Evolutionary conservation across 1,139 yeast genomes (phyloP).

Genomic region (Yamadazyma membranifaciens): DNA sequence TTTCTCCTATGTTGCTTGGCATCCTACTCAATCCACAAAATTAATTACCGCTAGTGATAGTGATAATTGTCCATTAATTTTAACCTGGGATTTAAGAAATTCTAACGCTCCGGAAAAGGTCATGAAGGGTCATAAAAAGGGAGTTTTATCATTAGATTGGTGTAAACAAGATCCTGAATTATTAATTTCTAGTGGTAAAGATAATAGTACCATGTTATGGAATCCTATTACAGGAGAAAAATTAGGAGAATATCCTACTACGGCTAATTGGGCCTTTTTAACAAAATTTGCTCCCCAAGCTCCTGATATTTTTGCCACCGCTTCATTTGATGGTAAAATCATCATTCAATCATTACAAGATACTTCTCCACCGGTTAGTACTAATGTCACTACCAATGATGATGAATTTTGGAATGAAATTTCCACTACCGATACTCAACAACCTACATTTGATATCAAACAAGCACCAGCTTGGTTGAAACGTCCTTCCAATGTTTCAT

Average conservation of each 20-base stretch:
- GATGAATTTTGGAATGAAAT: conserved; percentile 84
- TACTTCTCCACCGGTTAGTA: conserved; percentile 54
- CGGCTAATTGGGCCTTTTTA: conserved; percentile 93
- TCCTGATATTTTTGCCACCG: conserved; percentile 91
- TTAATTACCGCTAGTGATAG: conserved; percentile 84
- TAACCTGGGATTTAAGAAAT: conserved; percentile 94
- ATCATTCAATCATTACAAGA: conserved; percentile 86
- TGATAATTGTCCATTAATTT: conserved; percentile 76
- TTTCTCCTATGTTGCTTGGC: conserved; percentile 80
- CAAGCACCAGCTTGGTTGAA: conserved; percentile 93
- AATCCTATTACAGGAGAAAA: conserved; percentile 72
- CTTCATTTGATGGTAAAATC: conserved; percentile 89
- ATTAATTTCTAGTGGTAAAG: conserved; percentile 87
- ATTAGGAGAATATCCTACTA: conserved; percentile 85
- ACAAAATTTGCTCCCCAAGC: conserved; percentile 81
- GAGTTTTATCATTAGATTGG: conserved; percentile 92
- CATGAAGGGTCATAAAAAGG: conserved; percentile 80
- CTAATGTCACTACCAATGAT: conserved; percentile 49
- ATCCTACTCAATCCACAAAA: conserved; percentile 79
- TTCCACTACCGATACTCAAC: conserved; percentile 72
- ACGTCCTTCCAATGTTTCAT: conserved; percentile 71
- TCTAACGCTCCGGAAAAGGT: conserved; percentile 82
- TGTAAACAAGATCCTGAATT: conserved; percentile 77
- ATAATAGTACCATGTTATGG: conserved; percentile 86
- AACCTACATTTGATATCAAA: conserved; percentile 60